Evolutionary conservation across 225 moss, liverwort and hornwort species (phyloP), one percentile per base, ranked within the genome.

Genomic region (Marchantia paleacea): DNA sequence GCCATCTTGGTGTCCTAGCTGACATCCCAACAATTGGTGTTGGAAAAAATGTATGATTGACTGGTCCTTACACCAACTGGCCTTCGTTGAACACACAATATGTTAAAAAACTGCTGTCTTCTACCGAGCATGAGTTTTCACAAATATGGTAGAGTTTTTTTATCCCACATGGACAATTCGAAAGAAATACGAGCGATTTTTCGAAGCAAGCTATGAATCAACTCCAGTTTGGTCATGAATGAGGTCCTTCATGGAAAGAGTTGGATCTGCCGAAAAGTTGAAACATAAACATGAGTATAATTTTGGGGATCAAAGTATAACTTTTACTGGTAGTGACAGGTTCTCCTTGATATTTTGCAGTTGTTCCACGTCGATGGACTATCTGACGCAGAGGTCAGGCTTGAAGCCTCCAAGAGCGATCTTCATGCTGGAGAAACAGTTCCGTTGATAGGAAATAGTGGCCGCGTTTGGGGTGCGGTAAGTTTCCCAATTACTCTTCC

Each of bases 11-110:
- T 72, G 95, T 99, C 48, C 81, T 95, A 79, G 94, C 92, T 70
- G 91, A 95, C 80, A 89, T 94, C 79, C 99, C 99, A 78, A 92
- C 95, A 7, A 92, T 99, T 31, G 99, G 99, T 68, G 89, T 95
- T 49, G 99, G 94, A 48, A 99, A 99, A 87, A 99, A 95, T 78
- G 99, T 97, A 89, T 66, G 89, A 30, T 78, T 81, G 49, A 26
- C 70, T 76, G 60, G 80, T 51, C 14, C 19, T 62, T 66, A 64
- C 52, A n/a, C 85, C 14, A 2, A 22, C 30, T 80, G 50, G 9
- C 51, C 30, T 51, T 31, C 15, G 48, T 77, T 72, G n/a, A 50
- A 22, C 8, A 16, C 16, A 57, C 16, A 18, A 25, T 57, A 29
- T 54, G 54, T 25, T 8, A 26, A 25, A 49, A 19, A 70, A 49